Base-by-base conservation (phyloP, 352 stramenopile species). In the Phytophthora brassicae region DNA sequence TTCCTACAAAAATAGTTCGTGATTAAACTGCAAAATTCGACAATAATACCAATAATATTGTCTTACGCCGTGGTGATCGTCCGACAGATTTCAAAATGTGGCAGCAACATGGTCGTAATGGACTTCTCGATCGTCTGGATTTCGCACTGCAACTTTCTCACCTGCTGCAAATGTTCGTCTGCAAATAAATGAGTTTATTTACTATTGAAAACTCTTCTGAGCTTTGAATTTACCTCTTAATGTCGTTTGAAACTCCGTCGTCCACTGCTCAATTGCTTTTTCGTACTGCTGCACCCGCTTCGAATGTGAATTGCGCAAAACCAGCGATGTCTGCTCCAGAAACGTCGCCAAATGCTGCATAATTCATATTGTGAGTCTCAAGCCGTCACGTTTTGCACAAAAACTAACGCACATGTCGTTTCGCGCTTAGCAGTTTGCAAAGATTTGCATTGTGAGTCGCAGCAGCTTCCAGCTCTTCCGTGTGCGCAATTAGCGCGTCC, bases 61-160 rank as follows among this genome's bases (percentile, higher is more conserved):
- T 23, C 67, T 35, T 70, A 89, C 80, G 80, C 77, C 23, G 69
- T 84, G 8, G 64, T 68, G 53, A 89, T 87, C 0, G 80, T 84
- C 9, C 60, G 62, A 48, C 75, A 86, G 44, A 84, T 81, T 26
- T 86, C 77, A 39, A 84, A 64, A 35, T 89, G 80, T 0, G 71
- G 71, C 19, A 72, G 33, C 24, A 89, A 56, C 77, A 89, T 80
- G 36, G 48, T 77, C 8, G 56, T 55, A 60, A 82, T 78, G 47
- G 74, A 76, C 44, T 61, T 72, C 53, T 87, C 77, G 42, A 88
- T 78, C 2, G 57, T 61, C 19, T 66, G 20, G 20, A 84, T 70
- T 20, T 79, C 74, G 45, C 64, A 70, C 13, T 66, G 65, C 3
- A 86, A 36, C 38, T 86, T 73, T 38, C 78, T 77, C 1, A 51